Base-by-base conservation (phyloP, 345 rosid species). In the Toxicodendron radicans region DNA sequence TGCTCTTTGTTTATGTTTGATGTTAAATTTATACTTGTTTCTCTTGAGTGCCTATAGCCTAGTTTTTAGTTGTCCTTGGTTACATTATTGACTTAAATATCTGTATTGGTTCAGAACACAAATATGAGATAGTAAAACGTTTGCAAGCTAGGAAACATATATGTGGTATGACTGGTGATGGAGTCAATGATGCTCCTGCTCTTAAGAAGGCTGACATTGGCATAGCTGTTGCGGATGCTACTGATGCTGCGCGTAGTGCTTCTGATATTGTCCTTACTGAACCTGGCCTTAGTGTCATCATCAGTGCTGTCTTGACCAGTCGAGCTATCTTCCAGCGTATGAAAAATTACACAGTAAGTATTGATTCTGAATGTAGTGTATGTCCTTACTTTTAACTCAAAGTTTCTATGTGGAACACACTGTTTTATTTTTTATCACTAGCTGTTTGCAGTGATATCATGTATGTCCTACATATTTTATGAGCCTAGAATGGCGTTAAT, bases 121-220 rank as follows among this genome's bases (percentile, higher is more conserved):
- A 95, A 73, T 93, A 95, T 72, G 99, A 95, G 90, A 95, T 93
- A 68, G 99, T 95, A 67, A 93, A 95, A 78, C 87, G 96, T 18
- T 75, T 95, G 77, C 99, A 95, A 91, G 98, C 94, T 7, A 91
- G 95, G 87, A 95, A 91, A 73, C 99, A 95, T 79, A 90, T 95
- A 10, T 95, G 99, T 80, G 99, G 99, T 41, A 93, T 95, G 99
- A 95, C 99, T 24, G 98, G 99, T 61, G 99, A 95, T 84, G 99
- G 98, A 80, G 99, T 95, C 54, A 95, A 95, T 61, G 99, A 95
- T 82, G 98, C 99, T 14, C 99, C 99, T 79, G 99, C 99, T 79
- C 92, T 95, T 69, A 95, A 95, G 87, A 95, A 91, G 78, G 98
- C 98, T 75, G 98, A 95, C 80, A 95, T 95, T 76, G 99, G 99